phyloP scores from a whole-genome alignment of 768 basidiomycete species.

The Mycena maculata region DNA sequence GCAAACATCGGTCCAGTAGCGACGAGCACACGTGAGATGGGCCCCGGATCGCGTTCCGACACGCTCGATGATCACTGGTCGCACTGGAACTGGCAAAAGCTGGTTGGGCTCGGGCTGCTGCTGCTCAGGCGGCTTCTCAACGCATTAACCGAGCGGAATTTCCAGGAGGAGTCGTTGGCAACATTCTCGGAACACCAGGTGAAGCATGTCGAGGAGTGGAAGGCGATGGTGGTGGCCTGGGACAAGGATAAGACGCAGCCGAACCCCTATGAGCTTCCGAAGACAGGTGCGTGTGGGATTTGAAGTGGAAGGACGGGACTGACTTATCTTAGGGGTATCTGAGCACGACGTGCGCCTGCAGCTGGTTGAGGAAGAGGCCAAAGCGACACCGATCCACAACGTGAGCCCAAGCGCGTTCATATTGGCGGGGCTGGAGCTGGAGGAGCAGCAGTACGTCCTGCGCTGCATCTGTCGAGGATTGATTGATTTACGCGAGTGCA shows the following conservation, averaged over 20 bases:
- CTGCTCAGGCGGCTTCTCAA: too few relatives aligned
- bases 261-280: constrained; percentile 8
- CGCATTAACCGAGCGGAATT: too few relatives aligned
- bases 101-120: too few relatives aligned
- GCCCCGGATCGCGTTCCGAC: too few relatives aligned
- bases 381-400: background rate
- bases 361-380: background rate
- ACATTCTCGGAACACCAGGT: background rate
- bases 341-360: too few relatives aligned
- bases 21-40: too few relatives aligned
- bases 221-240: background rate
- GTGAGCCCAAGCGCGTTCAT: constrained; percentile 13
- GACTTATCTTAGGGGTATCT: too few relatives aligned
- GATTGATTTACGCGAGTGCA: background rate
- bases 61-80: too few relatives aligned
- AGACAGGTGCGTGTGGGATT: background rate
- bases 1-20: too few relatives aligned
- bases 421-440: constrained; percentile 12
- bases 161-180: constrained; percentile 10
- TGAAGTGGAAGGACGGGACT: too few relatives aligned
- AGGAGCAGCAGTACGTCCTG: constrained; percentile 18
- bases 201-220: background rate
- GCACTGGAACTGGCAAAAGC: background rate
- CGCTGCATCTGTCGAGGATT: too few relatives aligned
- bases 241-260: constrained; percentile 1